Evolutionary conservation across 331 rosid genomes (phyloP), one percentile per base, ranked within the genome.

Genomic region (Ulmus americana): DNA sequence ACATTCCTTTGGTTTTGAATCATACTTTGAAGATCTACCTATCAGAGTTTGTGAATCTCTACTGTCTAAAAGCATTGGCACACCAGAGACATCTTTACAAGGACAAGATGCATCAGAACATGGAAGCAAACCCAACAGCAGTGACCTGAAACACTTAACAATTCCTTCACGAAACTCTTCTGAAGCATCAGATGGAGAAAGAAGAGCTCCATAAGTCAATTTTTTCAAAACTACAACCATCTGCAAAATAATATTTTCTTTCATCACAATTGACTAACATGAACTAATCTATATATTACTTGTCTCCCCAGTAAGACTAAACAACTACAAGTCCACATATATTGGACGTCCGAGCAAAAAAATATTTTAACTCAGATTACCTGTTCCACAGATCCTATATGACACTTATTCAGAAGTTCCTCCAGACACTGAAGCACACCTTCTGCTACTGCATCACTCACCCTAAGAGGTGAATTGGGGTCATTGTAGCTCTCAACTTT

Each of bases 111-210:
- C 68, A 45, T 79, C 77, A 6, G 80, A 83, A 81, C 97, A 89
- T 42, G 95, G 77, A 67, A 64, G 4, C 77, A 92, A 81, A 77
- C 71, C 80, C 70, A 73, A 66, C 72, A 92, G 83, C 53, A 92
- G 69, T 39, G 81, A 88, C 88, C 69, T 82, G 63, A 83, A 81
- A 78, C 97, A 92, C 80, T 82, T 79, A 15, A 92, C 50, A 77
- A 87, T 77, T 80, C 98, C 97, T 85, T 77, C 98, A 53, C 97
- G 97, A 52, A 92, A 87, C 86, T 92, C 98, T 80, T 92, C 98
- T 48, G 98, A 92, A 43, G 98, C 98, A 54, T 92, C 95, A 1
- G 81, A 76, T 15, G 97, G 95, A 66, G 95, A 79, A 62, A 92
- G 81, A 79, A 92, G 64, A 50, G 97, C 98, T 69, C 95, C 97